Percentiles rank a stretch among this genome's conserved stretches.
Evolutionary conservation across 164 flowering plant genomes (phyloP).

Genomic region (Malania oleifera): DNA sequence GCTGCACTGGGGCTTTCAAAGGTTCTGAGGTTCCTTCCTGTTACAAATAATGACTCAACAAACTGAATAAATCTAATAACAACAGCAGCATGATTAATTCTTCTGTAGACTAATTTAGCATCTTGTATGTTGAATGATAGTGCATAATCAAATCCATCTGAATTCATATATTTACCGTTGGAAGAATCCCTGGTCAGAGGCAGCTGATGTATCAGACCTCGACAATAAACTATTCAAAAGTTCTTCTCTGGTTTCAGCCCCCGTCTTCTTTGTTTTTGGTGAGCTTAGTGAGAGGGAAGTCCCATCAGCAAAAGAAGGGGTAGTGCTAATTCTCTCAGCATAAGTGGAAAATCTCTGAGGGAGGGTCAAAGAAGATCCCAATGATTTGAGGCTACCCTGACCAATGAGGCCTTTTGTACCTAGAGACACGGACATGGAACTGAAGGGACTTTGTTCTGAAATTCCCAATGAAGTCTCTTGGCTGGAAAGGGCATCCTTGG

Average conservation of each 20-base stretch:
- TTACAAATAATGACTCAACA: slow-evolving; percentile 5
- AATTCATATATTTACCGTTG: slow-evolving; percentile 43
- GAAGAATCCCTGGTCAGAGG: slow-evolving; percentile 36
- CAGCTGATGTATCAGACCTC: slow-evolving; percentile 42
- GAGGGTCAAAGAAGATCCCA: slow-evolving; percentile 36
- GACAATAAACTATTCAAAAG: slow-evolving; percentile 49
- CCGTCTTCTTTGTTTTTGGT: slow-evolving; percentile 88
- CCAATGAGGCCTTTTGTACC: slow-evolving; percentile 34
- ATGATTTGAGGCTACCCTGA: slow-evolving; percentile 43
- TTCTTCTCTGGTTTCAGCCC: slow-evolving; percentile 81
- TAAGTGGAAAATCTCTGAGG: slow-evolving; percentile 68
- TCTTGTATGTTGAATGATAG: slow-evolving; percentile 4
- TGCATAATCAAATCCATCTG: neutral
- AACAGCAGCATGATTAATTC: no score
- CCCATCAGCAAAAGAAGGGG: slow-evolving; percentile 61
- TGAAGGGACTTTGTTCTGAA: slow-evolving; percentile 42
- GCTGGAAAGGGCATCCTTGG: slow-evolving; percentile 39
- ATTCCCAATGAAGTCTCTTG: slow-evolving; percentile 43
- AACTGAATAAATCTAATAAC: neutral
- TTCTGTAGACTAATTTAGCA: no score
- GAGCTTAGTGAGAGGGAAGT: slow-evolving; percentile 54
- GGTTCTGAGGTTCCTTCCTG: slow-evolving; percentile 44
- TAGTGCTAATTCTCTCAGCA: slow-evolving; percentile 86
- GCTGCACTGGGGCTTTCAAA: slow-evolving; percentile 30
- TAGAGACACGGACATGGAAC: slow-evolving; percentile 35